Percentiles rank a stretch among this genome's conserved stretches.
Evolutionary conservation across 768 basidiomycete species (phyloP).

Genomic region (Phanerochaete carnosa): DNA sequence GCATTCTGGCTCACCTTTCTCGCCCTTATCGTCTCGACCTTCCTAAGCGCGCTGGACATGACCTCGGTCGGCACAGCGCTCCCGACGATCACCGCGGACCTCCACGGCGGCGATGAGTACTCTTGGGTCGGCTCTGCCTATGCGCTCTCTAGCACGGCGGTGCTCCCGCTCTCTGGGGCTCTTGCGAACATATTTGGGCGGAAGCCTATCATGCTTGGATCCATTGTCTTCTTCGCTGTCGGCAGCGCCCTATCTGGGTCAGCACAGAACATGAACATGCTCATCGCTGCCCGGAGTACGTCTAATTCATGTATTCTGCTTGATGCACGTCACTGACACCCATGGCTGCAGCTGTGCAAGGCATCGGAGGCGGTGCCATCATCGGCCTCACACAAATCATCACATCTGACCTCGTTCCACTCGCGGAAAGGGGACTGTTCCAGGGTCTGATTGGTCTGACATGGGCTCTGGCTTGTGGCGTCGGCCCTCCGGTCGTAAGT

Average conservation of each 20-base stretch:
- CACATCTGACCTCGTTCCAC: slow-evolving; percentile 23
- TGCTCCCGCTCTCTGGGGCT: slow-evolving; percentile 32
- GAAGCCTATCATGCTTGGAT: slow-evolving; percentile 27
- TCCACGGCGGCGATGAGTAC: slow-evolving; percentile 20
- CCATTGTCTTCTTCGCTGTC: slow-evolving; percentile 31
- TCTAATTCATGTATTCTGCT: neutral
- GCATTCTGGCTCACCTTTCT: slow-evolving; percentile 22
- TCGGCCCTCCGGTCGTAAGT: slow-evolving; percentile 16
- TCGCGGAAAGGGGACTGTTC: slow-evolving; percentile 21
- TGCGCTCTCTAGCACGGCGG: slow-evolving; percentile 31
- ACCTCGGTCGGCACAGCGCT: slow-evolving; percentile 22
- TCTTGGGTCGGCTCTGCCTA: slow-evolving; percentile 30
- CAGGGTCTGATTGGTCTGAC: slow-evolving; percentile 13
- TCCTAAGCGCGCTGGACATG: slow-evolving; percentile 23
- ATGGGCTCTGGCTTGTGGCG: slow-evolving; percentile 12
- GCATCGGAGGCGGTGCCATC: slow-evolving; percentile 24
- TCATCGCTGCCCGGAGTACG: slow-evolving; percentile 35
- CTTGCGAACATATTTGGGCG: slow-evolving; percentile 34
- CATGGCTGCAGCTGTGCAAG: slow-evolving; percentile 17
- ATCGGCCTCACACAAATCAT: slow-evolving; percentile 20
- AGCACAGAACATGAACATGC: slow-evolving; percentile 35
- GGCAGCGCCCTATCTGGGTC: slow-evolving; percentile 38
- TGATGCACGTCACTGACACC: neutral
- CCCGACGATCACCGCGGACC: slow-evolving; percentile 13
- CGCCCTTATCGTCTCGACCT: slow-evolving; percentile 16